Evolutionary conservation across 345 rosid genomes (phyloP).

Genomic region (Eucalyptus fibrosa): DNA sequence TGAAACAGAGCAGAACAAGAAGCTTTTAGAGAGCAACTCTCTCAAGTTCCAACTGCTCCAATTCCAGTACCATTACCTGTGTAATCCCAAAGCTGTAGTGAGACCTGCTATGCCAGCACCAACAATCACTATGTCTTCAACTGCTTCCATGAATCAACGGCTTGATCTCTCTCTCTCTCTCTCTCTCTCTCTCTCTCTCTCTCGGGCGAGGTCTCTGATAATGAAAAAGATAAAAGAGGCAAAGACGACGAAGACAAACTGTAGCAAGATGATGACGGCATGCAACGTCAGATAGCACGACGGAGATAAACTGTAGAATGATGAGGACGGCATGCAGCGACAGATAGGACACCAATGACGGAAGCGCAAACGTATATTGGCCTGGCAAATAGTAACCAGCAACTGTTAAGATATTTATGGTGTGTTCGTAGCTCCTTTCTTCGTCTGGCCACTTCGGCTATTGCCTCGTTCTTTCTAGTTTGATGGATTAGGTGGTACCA

Average conservation of each 20-base stretch:
- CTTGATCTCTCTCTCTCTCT: not conserved
- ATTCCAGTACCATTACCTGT: not conserved
- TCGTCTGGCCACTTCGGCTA: too few relatives aligned
- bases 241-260: not conserved
- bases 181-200: too few relatives aligned
- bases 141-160: not conserved
- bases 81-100: conserved; percentile 43
- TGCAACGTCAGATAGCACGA: not conserved
- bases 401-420: too few relatives aligned
- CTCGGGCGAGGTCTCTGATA: not conserved
- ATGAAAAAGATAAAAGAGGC: not conserved
- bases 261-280: not conserved
- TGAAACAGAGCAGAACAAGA: not conserved
- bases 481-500: too few relatives aligned
- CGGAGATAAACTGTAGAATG: too few relatives aligned
- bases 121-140: conserved; percentile 29
- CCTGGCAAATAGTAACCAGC: not conserved
- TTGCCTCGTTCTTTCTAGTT: too few relatives aligned
- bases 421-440: too few relatives aligned
- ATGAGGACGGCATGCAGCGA: not conserved
- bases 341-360: not conserved
- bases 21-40: not conserved
- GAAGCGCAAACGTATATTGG: not conserved
- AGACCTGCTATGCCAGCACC: conserved; percentile 69
- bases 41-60: not conserved